Percentiles rank a stretch among this genome's conserved stretches.
These are phyloP conservation scores for Venturia asperata DNA, from an alignment of 2,329 filamentous ascomycete species.

Conservation along the genomic window DNA sequence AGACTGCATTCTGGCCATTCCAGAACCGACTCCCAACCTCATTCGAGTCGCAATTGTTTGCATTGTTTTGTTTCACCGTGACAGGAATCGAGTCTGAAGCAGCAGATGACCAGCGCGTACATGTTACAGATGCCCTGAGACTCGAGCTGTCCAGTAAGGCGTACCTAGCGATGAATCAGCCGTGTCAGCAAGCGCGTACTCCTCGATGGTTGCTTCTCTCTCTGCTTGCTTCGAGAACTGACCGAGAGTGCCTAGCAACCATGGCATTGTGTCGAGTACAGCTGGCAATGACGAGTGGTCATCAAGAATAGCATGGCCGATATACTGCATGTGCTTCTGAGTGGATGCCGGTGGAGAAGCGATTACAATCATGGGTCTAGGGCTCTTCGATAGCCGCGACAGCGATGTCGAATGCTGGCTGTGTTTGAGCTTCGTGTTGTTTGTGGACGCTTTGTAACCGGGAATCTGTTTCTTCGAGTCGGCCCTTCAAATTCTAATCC, in stretches of 20 bases:
- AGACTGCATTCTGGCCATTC: neutral
- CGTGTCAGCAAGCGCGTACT: neutral
- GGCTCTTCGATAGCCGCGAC: neutral
- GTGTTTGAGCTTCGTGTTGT: neutral
- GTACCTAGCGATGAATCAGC: neutral
- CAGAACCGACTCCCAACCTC: neutral
- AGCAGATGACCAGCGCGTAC: constrained; percentile 4
- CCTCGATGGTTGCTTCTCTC: neutral
- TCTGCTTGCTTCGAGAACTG: neutral
- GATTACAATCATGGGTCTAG: neutral
- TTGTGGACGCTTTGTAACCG: neutral
- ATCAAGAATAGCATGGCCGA: neutral
- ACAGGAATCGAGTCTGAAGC: constrained; percentile 3
- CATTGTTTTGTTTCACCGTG: neutral
- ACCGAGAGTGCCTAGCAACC: neutral
- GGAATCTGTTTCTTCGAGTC: neutral
- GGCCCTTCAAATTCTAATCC: neutral
- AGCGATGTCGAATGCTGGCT: neutral
- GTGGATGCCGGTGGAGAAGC: neutral
- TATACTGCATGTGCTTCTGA: neutral
- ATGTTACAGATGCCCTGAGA: neutral
- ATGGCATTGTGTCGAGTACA: constrained; percentile 4
- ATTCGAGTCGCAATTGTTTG: neutral
- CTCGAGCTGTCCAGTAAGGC: neutral
- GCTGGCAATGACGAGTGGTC: neutral